Base-by-base conservation (phyloP, 2,329 filamentous ascomycete species). In the Exserohilum turcica region DNA sequence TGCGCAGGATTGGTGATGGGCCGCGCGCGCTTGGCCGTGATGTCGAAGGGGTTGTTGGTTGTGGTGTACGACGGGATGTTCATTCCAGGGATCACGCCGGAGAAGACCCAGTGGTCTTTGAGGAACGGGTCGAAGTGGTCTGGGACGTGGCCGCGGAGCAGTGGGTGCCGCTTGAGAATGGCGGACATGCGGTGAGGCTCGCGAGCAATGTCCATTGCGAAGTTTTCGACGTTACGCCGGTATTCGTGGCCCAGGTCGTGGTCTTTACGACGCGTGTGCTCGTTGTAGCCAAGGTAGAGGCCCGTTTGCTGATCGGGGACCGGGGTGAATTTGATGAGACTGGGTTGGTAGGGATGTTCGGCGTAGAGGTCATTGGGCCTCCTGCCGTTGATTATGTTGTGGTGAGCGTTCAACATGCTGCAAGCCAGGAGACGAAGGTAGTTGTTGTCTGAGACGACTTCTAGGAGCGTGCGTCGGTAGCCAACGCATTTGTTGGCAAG, bases 331-430 rank as follows among this genome's bases (percentile, higher is more conserved):
- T 35, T n/a, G n/a, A 48, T 28, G 2, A 16, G 18, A 13, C 28
- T 32, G 37, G 36, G 28, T 18, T 27, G 16, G 46, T 48, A 48
- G 6, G 28, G 28, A 16, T 28, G 36, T n/a, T 42, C 27, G 44
- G 33, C 44, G 24, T 47, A 9, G 35, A 38, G 44, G 10, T 10
- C 44, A 16, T 47, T 47, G n/a, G 44, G 44, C 35, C 19, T 38
- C 27, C 13, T 36, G 3, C 44, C 44, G 2, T 35, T 31, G 18
- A 16, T 8, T 2, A 28, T 16, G 37, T 48, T 48, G 13, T 42
- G 19, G 1, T 24, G 28, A 6, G 36, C 46, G 28, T 48, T 42
- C 7, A 48, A 19, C 12, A 48, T 21, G 19, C 28, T 33, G 46
- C 36, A 48, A 3, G 33, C 16, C 36, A 48, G 13, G 16, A 35